These are phyloP conservation scores for Cordyceps sp. DNA, from an alignment of 2,329 filamentous ascomycete genomes.

Conservation along the genomic window DNA sequence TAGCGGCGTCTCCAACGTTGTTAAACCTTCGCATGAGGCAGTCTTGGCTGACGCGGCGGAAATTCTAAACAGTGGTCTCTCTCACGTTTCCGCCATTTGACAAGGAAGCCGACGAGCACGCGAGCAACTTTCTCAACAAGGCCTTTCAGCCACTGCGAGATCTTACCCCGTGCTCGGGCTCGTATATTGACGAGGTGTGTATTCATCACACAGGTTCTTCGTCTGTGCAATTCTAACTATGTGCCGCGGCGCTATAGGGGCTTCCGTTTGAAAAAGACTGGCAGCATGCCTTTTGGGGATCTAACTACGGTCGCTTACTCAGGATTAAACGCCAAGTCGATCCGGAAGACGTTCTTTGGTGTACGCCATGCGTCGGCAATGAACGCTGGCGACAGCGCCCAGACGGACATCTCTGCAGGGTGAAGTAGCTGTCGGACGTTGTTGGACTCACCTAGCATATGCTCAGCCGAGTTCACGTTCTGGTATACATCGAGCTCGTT, in stretches of 20 bases:
- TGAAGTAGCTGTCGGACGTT: no score
- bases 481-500: no score
- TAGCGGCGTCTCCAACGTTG: no score
- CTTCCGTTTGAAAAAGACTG: background rate
- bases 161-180: background rate
- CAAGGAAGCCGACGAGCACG: background rate
- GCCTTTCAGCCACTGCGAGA: background rate
- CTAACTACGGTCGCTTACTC: background rate
- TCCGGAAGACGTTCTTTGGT: background rate
- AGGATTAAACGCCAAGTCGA: background rate
- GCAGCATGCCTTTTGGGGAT: background rate
- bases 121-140: background rate
- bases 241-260: no score
- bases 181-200: background rate
- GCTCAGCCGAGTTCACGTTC: no score
- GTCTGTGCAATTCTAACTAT: no score
- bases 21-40: no score
- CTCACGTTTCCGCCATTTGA: background rate
- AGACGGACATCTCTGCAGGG: background rate
- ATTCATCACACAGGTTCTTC: background rate
- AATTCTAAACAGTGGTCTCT: background rate
- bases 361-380: background rate
- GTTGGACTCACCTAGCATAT: no score
- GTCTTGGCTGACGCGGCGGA: background rate
- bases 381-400: background rate